Base-by-base conservation (phyloP, 2,329 filamentous ascomycete genomes). In the Seiridium cupressi region DNA sequence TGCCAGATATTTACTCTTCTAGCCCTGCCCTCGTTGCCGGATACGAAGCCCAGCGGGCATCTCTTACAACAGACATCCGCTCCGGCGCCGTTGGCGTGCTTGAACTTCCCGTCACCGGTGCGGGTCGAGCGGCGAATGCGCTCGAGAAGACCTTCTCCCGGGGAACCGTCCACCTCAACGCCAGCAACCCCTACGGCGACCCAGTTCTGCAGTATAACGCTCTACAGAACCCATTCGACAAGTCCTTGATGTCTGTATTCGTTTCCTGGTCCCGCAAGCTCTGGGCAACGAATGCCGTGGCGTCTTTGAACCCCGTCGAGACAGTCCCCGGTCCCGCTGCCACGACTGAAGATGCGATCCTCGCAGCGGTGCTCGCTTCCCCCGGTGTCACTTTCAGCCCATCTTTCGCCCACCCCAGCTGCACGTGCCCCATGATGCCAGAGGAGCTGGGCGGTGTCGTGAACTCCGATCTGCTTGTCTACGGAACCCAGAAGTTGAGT, bases 91-190 rank as follows among this genome's bases (percentile, higher is more conserved):
- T 26, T 26, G 18, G 18, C 18, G 18, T 26, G 18, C 18, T 26
- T 26, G 18, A 26, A 26, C 18, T 26, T 26, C 18, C 18, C 18
- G 18, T 26, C 18, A 26, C 18, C 18, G 18, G 18, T 26, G 18
- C 18, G 18, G 18, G 18, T 26, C 18, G 18, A 26, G 2, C 18
- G 18, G 7, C 38, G 38, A 63, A 64, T 6, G 42, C 36, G 7
- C 61, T 69, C 1, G 63, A 65, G 40, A 66, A 69, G 44, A 82
- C 83, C 0, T 79, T 81, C 61, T 83, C 80, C 1, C 77, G 83
- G 1, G 84, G 84, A 18, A 74, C 77, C 36, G 79, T 85, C 63
- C 84, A 83, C 68, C 82, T 86, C 62, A 73, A 72, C n/a, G 74
- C 74, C n/a, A 58, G 74, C 3, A 73, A 78, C 48, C 74, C 77